Evolutionary conservation across 345 rosid genomes (phyloP), one percentile per base, ranked within the genome.

Genomic region (Linum tenue): DNA sequence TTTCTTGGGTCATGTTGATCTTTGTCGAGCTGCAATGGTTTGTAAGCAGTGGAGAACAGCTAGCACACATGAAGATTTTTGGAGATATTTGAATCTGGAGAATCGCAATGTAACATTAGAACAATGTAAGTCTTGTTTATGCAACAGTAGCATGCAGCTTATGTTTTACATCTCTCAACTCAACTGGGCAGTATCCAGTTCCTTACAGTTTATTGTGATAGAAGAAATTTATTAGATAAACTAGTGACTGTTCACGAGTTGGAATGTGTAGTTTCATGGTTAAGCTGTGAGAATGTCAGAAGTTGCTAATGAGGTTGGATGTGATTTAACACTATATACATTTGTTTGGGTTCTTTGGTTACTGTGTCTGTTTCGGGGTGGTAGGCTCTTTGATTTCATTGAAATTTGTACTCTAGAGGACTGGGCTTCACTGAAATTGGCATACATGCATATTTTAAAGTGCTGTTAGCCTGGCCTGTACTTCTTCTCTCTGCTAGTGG

Each of bases 31-130:
- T 67, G 97, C 95, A 53, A 82, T 84, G 81, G 99, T 90, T 43
- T 91, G 99, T 80, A 80, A 86, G 69, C 97, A 88, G 84, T 94
- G 99, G 97, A 86, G 86, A 82, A 74, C 75, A 65, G 96, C 96
- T 71, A 90, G 92, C 73, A 83, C 91, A 60, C 97, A 94, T 81
- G 99, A 94, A 77, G 97, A 88, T 71, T 90, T 94, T 64, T 94
- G 99, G 99, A 94, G 80, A 78, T 77, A 84, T 80, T 81, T 94
- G 82, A 83, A 88, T 79, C 88, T 94, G 74, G 90, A 88, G 76
- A 79, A 85, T 68, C 82, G 76, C 67, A 86, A 84, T 67, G 82
- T 91, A 69, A 85, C 96, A 37, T 55, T 81, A 11, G 95, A 88
- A 66, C 95, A 88, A 77, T 90, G 99, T 94, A 82, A 86, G 97